A percentile compares a stretch with the other conserved stretches of the same genome.
These are phyloP conservation scores for Rosa lucieae DNA, from an alignment of 306 rosid species.

Conservation along the genomic window DNA sequence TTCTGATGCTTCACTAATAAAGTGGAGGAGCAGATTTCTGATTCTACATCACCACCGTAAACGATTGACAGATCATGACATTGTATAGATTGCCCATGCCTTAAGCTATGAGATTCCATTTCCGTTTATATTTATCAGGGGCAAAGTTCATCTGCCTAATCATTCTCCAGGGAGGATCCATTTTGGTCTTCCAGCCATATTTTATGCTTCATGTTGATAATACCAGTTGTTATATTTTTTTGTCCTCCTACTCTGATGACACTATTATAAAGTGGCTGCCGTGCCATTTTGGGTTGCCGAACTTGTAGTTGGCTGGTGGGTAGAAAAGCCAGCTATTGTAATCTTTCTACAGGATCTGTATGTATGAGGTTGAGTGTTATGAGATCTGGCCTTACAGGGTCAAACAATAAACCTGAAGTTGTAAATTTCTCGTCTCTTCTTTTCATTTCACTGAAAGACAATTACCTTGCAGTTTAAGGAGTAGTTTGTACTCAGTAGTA, in stretches of 20 bases:
- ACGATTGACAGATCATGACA: constrained; percentile 26
- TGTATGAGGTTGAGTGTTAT: constrained; percentile 36
- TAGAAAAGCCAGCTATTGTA: constrained; percentile 36
- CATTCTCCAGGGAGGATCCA: constrained; percentile 36
- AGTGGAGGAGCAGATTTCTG: constrained; percentile 35
- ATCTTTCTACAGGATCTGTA: constrained; percentile 31
- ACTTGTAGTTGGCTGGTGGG: constrained; percentile 28
- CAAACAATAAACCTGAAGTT: constrained; percentile 32
- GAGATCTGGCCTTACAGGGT: constrained; percentile 25
- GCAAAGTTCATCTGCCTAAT: constrained; percentile 31
- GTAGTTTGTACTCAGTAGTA: neutral
- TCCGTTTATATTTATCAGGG: constrained; percentile 26
- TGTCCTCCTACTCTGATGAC: constrained; percentile 33
- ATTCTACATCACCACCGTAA: constrained; percentile 36
- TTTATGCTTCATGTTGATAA: constrained; percentile 22
- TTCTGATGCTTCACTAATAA: constrained; percentile 30
- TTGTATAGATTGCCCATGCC: constrained; percentile 22
- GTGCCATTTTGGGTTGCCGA: constrained; percentile 38
- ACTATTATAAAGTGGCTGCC: constrained; percentile 29
- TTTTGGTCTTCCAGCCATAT: constrained; percentile 36
- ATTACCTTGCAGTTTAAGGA: neutral
- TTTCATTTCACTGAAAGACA: neutral
- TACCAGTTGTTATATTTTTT: constrained; percentile 23
- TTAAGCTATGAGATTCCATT: constrained; percentile 31
- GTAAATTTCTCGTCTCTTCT: constrained; percentile 23